Conservation (phyloP, 1,139 yeast species). For the Sugiyamaella grinbergsii region DNA sequence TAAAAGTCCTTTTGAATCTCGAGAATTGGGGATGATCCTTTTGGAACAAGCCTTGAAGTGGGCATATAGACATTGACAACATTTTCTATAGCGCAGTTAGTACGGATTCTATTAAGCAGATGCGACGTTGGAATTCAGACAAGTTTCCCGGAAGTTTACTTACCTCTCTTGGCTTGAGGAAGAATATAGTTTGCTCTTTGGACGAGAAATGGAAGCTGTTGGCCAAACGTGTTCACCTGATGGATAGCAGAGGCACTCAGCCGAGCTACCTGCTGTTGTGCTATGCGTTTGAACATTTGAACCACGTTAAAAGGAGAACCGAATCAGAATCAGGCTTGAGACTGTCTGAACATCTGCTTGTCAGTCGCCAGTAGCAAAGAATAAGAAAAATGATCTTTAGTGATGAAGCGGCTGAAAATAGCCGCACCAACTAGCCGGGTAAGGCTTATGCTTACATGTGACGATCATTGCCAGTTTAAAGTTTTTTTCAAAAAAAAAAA, state of each 20-base stretch:
- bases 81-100: constrained; percentile 27
- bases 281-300: constrained; percentile 13
- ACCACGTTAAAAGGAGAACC: too few relatives aligned
- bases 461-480: constrained; percentile 5
- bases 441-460: too few relatives aligned
- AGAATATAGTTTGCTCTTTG: constrained; percentile 17
- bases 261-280: constrained; percentile 9
- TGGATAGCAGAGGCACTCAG: constrained; percentile 2
- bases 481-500: constrained; percentile 6
- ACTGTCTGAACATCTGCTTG: too few relatives aligned
- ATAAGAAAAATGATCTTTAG: constrained; percentile 8
- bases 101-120: background rate
- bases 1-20: constrained; percentile 55
- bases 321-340: too few relatives aligned
- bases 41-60: constrained; percentile 40
- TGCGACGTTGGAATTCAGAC: background rate
- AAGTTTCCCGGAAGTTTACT: background rate
- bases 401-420: constrained; percentile 2
- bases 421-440: background rate
- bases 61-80: constrained; percentile 41
- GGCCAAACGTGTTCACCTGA: background rate
- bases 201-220: constrained; percentile 11
- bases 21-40: constrained; percentile 53
- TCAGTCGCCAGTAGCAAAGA: too few relatives aligned
- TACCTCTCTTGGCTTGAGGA: constrained; percentile 14